Base-by-base conservation (phyloP, 2,329 filamentous ascomycete genomes). In the Phyllosticta citrichinensis region DNA sequence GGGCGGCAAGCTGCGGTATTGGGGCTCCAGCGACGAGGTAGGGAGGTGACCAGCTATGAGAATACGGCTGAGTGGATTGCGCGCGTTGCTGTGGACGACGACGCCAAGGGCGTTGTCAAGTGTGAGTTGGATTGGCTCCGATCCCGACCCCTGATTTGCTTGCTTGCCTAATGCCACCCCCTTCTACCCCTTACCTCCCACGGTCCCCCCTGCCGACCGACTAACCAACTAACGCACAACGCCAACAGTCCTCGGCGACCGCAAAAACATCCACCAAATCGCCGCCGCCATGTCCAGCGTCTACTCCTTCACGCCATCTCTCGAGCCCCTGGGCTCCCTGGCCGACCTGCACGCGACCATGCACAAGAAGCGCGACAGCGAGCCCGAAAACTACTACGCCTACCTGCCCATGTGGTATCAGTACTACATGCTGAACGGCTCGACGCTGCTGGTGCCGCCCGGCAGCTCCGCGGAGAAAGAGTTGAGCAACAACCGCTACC, bases 11-110 rank as follows among this genome's bases (percentile, higher is more conserved):
- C 66, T 75, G 19, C 62, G 62, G 20, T 74, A 69, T 60, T 77
- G 71, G 71, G 74, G 75, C 0, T 67, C 66, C 5, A 74, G 75
- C 0, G 65, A 71, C 19, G 75, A 77, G 63, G 51, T 65, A 0
- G 67, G 70, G 75, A 78, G 62, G 63, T 62, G 3, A 76, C 73
- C 1, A 73, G 69, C 0, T 77, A 76, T 61, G 66, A 64, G 17
- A 70, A 74, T 65, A 69, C 74, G 4, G 75, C 75, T 0, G 65
- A 69, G 50, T 77, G 68, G 54, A 73, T 70, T 0, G 74, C 73
- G 14, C 70, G 64, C 8, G 66, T 73, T 14, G 65, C 63, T 22
- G 19, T 68, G 17, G 70, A 74, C 63, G n/a, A 55, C 0, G 56
- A 62, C 10, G 66, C 67, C 2, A 58, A 53, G 3, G 67, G 66